These are phyloP conservation scores for Escallonia herrerae DNA, from an alignment of 129 eudicot genomes.

Conservation along the genomic window DNA sequence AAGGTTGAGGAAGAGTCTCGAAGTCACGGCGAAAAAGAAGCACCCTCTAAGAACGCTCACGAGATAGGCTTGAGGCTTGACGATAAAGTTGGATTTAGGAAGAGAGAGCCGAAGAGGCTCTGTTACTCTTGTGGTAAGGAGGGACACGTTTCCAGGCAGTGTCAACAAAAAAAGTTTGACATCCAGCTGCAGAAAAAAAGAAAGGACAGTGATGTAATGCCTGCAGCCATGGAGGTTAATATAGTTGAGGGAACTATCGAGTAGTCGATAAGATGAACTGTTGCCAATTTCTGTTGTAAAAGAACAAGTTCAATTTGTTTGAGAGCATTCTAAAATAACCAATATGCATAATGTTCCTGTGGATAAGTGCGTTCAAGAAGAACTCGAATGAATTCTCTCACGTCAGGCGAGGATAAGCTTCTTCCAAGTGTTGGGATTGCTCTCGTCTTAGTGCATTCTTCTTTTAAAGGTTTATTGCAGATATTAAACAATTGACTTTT, in stretches of 20 bases:
- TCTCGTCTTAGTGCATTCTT: no score
- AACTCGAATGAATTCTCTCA: no score
- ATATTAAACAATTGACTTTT: no score
- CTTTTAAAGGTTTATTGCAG: no score
- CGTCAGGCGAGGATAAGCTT: no score
- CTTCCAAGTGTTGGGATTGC: no score
- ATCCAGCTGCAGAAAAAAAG: conserved; percentile 11
- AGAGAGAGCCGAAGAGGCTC: conserved; percentile 27
- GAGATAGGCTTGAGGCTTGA: background rate
- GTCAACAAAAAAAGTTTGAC: conserved; percentile 19
- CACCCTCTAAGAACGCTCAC: conserved; percentile 6
- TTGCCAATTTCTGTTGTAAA: background rate
- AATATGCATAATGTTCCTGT: no score
- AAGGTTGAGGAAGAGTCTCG: conserved; percentile 58
- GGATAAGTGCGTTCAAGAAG: no score
- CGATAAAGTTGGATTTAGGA: conserved; percentile 15
- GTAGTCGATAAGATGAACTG: background rate
- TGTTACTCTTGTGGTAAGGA: conserved; percentile 55
- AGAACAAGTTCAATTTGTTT: background rate
- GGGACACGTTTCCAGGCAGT: conserved; percentile 46
- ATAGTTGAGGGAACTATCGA: background rate
- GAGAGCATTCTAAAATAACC: no score
- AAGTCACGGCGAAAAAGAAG: conserved; percentile 15
- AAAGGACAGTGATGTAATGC: conserved; percentile 11
- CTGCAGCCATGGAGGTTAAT: conserved; percentile 1